These are phyloP conservation scores for Melocanna baccifera DNA, from an alignment of 176 grass and related monocot species.

Conservation along the genomic window DNA sequence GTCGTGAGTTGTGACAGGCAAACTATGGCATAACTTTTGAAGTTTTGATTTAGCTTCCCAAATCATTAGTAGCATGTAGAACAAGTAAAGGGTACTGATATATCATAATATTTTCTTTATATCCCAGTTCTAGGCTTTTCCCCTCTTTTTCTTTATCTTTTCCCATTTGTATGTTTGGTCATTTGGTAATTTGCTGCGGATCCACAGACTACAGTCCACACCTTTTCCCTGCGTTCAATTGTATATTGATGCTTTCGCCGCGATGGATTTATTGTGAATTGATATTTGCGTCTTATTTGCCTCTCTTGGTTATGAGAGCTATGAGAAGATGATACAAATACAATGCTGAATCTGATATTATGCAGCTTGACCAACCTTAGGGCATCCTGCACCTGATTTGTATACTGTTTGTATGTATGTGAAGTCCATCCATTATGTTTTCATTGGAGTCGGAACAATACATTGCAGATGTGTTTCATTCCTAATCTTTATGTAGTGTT, in stretches of 20 bases:
- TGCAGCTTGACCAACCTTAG: background rate
- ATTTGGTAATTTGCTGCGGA: background rate
- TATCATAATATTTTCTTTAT: background rate
- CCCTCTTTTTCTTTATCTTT: background rate
- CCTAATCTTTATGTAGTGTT: background rate
- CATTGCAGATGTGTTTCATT: background rate
- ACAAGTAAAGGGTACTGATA: background rate
- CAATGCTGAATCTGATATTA: background rate
- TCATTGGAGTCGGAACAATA: background rate
- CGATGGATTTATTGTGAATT: background rate
- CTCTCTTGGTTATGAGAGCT: background rate
- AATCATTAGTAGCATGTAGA: background rate
- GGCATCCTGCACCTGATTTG: background rate
- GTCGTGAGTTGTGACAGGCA: background rate
- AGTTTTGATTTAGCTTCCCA: background rate
- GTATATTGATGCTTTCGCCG: background rate
- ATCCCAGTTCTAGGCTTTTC: background rate
- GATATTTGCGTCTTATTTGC: background rate
- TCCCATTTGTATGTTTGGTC: background rate
- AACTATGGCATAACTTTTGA: background rate
- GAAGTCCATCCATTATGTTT: background rate
- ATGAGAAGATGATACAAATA: background rate
- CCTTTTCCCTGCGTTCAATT: background rate
- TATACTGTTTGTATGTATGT: background rate
- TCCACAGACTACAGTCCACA: background rate